phyloP scores from a whole-genome alignment of 2,329 filamentous ascomycete genomes.

The Exophiala alcalophila region DNA sequence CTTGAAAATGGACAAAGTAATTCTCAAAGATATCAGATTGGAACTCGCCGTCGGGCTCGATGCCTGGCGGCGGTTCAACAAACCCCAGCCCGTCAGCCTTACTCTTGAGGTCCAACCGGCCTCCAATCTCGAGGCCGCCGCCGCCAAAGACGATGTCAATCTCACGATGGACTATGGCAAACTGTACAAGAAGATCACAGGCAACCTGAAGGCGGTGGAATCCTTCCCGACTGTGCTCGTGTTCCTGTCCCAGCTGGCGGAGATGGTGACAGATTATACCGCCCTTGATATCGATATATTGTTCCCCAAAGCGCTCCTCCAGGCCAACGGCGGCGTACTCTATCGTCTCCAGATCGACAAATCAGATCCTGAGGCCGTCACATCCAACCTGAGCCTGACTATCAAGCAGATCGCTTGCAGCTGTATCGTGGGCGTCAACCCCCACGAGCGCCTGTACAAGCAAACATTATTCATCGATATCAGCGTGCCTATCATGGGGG shows the following conservation, averaged over 20 bases:
- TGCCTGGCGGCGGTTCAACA: constrained; percentile 46
- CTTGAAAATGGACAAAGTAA: constrained; percentile 27
- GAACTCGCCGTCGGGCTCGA: constrained; percentile 45
- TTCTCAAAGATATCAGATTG: constrained; percentile 44
- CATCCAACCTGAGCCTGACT: constrained; percentile 28
- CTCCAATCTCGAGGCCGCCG: constrained; percentile 40
- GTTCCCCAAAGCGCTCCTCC: constrained; percentile 46
- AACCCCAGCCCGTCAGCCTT: constrained; percentile 45
- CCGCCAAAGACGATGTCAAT: constrained; percentile 44
- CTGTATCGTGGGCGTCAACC: constrained; percentile 53
- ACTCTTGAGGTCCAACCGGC: constrained; percentile 45
- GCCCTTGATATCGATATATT: constrained; percentile 25
- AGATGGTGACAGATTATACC: constrained; percentile 17
- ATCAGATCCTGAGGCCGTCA: constrained; percentile 18
- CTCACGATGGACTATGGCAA: constrained; percentile 49
- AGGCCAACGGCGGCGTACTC: constrained; percentile 43
- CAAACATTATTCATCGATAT: constrained; percentile 47
- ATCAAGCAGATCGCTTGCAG: constrained; percentile 45
- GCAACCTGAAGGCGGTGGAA: constrained; percentile 11
- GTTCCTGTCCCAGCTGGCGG: constrained; percentile 18
- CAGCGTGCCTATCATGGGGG: constrained; percentile 29
- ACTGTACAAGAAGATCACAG: constrained; percentile 43
- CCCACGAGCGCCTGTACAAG: constrained; percentile 51
- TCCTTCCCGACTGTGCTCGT: constrained; percentile 23
- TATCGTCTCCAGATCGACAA: constrained; percentile 34